A percentile compares a stretch with the other conserved stretches of the same genome.
These are phyloP conservation scores for Malassezia restricta DNA, from an alignment of 1,284 basidiomycete genomes.

Conservation along the genomic window DNA sequence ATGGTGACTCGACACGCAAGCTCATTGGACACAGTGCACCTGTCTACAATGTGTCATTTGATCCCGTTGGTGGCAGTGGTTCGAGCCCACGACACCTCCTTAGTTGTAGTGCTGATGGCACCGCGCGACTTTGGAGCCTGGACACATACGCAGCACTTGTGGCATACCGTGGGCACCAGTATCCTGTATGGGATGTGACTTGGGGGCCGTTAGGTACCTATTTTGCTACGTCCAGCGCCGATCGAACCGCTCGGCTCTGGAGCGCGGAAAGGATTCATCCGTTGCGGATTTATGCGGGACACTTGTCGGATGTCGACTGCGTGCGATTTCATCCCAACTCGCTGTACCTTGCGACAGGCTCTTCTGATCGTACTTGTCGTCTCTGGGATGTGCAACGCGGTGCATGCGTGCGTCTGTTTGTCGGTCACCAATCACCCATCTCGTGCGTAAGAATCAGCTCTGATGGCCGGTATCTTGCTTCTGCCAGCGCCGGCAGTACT, in stretches of 20 bases:
- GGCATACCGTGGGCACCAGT: conserved; percentile 87
- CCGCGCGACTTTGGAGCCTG: conserved; percentile 82
- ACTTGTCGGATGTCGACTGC: conserved; percentile 92
- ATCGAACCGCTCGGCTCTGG: conserved; percentile 90
- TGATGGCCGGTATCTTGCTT: conserved; percentile 85
- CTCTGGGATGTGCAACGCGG: conserved; percentile 98
- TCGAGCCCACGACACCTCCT: conserved; percentile 73
- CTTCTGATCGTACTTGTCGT: conserved; percentile 85
- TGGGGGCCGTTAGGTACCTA: conserved; percentile 98
- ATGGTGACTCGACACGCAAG: conserved; percentile 54
- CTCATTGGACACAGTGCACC: conserved; percentile 92
- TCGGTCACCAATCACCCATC: conserved; percentile 85
- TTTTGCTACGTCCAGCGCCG: conserved; percentile 87
- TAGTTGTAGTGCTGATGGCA: conserved; percentile 85
- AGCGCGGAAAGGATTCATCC: conserved; percentile 80
- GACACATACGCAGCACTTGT: conserved; percentile 88
- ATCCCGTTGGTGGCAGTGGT: conserved; percentile 75
- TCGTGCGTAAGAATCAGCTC: conserved; percentile 78
- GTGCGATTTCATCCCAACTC: conserved; percentile 95
- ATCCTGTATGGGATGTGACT: conserved; percentile 95
- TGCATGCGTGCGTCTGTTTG: conserved; percentile 81
- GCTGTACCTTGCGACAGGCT: conserved; percentile 90
- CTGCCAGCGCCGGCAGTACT: conserved; percentile 50
- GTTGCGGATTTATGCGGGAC: conserved; percentile 84
- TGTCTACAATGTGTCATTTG: conserved; percentile 86